These are phyloP conservation scores for Zychaea mexicana DNA, from an alignment of 371 early-diverging fungal species.

Conservation along the genomic window DNA sequence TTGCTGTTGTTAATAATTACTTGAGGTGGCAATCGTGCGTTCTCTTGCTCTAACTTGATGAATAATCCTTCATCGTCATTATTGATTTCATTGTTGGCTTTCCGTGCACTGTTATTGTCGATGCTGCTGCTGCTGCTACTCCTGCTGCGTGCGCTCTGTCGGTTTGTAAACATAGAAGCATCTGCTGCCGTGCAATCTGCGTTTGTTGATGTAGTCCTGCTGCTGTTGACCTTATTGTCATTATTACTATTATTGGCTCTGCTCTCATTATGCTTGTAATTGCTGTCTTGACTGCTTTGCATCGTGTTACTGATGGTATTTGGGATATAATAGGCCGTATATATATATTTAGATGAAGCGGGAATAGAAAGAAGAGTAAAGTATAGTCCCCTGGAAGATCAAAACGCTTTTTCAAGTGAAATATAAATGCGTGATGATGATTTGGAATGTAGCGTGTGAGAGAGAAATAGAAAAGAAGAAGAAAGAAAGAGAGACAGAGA, in stretches of 20 bases:
- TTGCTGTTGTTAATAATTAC: conserved; percentile 15
- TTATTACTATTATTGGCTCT: neutral
- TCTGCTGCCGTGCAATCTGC: neutral
- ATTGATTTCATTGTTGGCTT: neutral
- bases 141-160: neutral
- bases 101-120: neutral
- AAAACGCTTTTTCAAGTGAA: too few species aligned
- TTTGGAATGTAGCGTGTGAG: too few species aligned
- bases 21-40: conserved; percentile 41
- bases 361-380: conserved; percentile 16
- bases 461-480: conserved; percentile 14
- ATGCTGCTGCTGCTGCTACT: neutral
- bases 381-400: neutral
- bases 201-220: neutral
- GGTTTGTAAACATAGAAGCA: neutral
- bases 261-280: too few species aligned
- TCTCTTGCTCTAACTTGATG: conserved; percentile 34
- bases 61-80: conserved; percentile 5
- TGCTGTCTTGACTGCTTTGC: neutral
- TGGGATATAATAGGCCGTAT: neutral
- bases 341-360: conserved; percentile 6
- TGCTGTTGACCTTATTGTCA: neutral
- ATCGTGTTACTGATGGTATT: neutral
- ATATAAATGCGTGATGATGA: neutral
- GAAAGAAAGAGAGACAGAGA: neutral